phyloP scores from a whole-genome alignment of 2,329 filamentous ascomycete genomes.

The Domatiomyces globalis region DNA sequence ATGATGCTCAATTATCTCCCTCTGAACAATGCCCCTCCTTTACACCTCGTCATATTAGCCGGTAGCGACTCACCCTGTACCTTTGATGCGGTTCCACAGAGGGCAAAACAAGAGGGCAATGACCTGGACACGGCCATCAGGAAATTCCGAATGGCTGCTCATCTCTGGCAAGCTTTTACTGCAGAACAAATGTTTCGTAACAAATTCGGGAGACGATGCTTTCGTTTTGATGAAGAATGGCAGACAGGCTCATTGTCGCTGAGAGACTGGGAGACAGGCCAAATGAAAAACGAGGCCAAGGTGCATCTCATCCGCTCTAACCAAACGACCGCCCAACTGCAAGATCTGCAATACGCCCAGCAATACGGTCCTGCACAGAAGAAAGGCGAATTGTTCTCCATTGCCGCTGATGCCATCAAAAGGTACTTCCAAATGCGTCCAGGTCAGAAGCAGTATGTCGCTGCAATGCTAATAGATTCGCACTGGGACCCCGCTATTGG shows the following conservation, averaged over 20 bases:
- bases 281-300: conserved; percentile 80
- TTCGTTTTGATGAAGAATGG: conserved; percentile 93
- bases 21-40: conserved; percentile 59
- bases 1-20: conserved; percentile 79
- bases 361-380: conserved; percentile 56
- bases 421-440: conserved; percentile 59
- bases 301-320: conserved; percentile 72
- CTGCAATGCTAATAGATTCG: conserved; percentile 70
- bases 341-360: conserved; percentile 63
- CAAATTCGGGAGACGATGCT: conserved; percentile 69
- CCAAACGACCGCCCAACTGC: conserved; percentile 72
- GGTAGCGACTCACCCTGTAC: conserved; percentile 77
- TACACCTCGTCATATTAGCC: conserved; percentile 78
- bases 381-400: conserved; percentile 59
- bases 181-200: conserved; percentile 92
- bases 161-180: conserved; percentile 94
- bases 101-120: conserved; percentile 67
- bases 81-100: conserved; percentile 67
- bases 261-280: conserved; percentile 54
- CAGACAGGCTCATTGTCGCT: conserved; percentile 64
- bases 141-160: conserved; percentile 90
- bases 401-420: conserved; percentile 64
- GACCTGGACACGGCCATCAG: conserved; percentile 62
- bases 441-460: conserved; percentile 78
- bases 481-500: conserved; percentile 68